A percentile compares a stretch with the other conserved stretches of the same genome.
These are phyloP conservation scores for Saccharomyces eubayanus DNA, from an alignment of 805 yeast genomes.

Conservation along the genomic window DNA sequence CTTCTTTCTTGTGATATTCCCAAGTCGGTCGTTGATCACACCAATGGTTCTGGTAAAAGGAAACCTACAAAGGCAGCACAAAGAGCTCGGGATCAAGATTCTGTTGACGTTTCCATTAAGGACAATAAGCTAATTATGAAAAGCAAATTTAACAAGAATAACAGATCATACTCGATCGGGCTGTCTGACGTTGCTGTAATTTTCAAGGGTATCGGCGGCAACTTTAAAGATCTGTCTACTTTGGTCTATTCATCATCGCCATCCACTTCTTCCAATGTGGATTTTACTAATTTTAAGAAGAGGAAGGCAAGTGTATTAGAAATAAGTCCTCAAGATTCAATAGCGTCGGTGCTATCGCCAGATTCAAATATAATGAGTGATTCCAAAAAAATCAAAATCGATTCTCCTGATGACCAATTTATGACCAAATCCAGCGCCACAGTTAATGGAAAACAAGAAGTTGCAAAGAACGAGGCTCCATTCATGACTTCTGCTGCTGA, in stretches of 20 bases:
- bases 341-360: conserved; percentile 9
- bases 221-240: neutral
- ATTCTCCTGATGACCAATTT: conserved; percentile 30
- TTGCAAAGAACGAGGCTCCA: neutral
- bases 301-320: conserved; percentile 23
- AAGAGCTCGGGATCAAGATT: conserved; percentile 28
- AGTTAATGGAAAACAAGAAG: neutral
- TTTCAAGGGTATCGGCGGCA: conserved; percentile 16
- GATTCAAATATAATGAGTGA: conserved; percentile 27
- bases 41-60: conserved; percentile 30
- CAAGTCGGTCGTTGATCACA: conserved; percentile 19
- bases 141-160: conserved; percentile 12
- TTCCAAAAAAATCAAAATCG: conserved; percentile 28
- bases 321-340: conserved; percentile 10
- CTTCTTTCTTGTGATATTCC: conserved; percentile 19
- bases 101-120: conserved; percentile 16
- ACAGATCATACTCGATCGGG: conserved; percentile 12
- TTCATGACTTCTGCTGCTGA: neutral
- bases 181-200: conserved; percentile 18
- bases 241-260: neutral
- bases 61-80: conserved; percentile 26
- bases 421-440: conserved; percentile 8
- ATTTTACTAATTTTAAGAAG: conserved; percentile 11
- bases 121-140: conserved; percentile 24
- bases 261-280: neutral